Base-by-base conservation (phyloP, 352 stramenopile species). In the Nothophytophthora sp. region DNA sequence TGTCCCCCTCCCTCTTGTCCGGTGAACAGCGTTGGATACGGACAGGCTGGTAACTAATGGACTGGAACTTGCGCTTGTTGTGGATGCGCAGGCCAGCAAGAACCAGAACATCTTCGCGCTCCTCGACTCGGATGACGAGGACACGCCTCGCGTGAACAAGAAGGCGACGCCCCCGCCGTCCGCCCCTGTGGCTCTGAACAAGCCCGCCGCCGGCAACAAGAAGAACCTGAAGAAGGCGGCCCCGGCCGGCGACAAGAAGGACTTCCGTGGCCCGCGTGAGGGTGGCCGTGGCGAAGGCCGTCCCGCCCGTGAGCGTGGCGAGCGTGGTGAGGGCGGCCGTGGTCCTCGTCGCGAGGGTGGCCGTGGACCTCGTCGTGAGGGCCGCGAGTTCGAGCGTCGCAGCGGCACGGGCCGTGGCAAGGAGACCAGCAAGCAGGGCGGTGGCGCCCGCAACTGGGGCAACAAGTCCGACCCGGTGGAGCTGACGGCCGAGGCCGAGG, bases 371-470 rank as follows among this genome's bases (percentile, higher is more conserved):
- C n/a, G n/a, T n/a, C n/a, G n/a, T n/a, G n/a, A n/a, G n/a, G n/a
- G n/a, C n/a, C n/a, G n/a, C n/a, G 76, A 95, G 43, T 98, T 92
- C 49, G 96, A 98, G 65, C 92, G 96, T 56, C 86, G 90, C 73
- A 97, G 87, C 54, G 96, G 96, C 67, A 99, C 95, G 35, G 96
- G 96, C 58, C 92, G 96, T 72, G 96, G 96, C 67, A 96, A 95
- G 63, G 96, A 99, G 75, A 93, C 90, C 60, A 98, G 90, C 70
- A 98, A 98, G 79, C 82, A 87, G 55, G 96, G 96, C 38, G 93
- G 89, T 47, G 96, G 96, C 68, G 91, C 90, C 55, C 91, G 81
- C 76, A 99, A 99, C 82, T 99, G 96, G 96, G 96, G 96, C 67
- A 97, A 98, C 81, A 81, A 96, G 51, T 73, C 94, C 56, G 92